Evolutionary conservation across 1,284 basidiomycete species (phyloP).

Genomic region (Trametes hirsuta): DNA sequence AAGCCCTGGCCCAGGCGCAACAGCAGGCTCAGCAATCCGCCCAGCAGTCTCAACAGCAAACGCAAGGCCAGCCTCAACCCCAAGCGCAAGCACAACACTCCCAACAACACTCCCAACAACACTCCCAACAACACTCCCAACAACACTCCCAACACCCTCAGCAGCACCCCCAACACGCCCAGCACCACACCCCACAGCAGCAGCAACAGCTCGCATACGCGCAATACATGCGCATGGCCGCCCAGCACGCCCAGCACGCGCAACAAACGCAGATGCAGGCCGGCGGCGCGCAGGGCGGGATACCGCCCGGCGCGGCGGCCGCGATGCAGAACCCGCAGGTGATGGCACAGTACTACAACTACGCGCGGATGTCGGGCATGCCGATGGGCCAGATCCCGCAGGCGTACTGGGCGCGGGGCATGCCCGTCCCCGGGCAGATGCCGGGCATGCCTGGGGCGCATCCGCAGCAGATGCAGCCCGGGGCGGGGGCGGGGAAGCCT

Average conservation of each 20-base stretch:
- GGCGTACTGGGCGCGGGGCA: conserved; percentile 36
- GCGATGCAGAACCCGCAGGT: conserved; percentile 37
- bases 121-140: not conserved
- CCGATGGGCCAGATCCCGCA: conserved; percentile 29
- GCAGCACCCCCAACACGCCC: conserved; percentile 24
- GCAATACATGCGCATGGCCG: not conserved
- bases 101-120: conserved; percentile 1
- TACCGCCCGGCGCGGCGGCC: conserved; percentile 20
- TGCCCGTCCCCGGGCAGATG: conserved; percentile 31
- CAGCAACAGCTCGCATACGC: conserved; percentile 14
- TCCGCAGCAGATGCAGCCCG: conserved; percentile 37
- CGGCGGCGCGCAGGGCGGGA: conserved; percentile 23
- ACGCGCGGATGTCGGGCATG: conserved; percentile 21
- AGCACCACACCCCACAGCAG: conserved; percentile 22
- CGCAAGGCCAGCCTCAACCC: conserved; percentile 13
- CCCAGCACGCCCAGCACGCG: conserved; percentile 1
- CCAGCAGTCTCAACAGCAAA: conserved; percentile 11
- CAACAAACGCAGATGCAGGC: conserved; percentile 28
- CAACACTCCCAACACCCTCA: conserved; percentile 5
- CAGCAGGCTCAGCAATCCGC: conserved; percentile 23
- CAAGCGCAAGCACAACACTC: conserved; percentile 2
- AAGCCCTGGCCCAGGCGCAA: conserved; percentile 1
- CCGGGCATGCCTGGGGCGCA: conserved; percentile 31
- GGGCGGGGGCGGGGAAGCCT: conserved; percentile 35
- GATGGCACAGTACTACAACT: conserved; percentile 36